Conservation (phyloP, 169 alveolate genomes). For the Toxoplasma gondii region DNA sequence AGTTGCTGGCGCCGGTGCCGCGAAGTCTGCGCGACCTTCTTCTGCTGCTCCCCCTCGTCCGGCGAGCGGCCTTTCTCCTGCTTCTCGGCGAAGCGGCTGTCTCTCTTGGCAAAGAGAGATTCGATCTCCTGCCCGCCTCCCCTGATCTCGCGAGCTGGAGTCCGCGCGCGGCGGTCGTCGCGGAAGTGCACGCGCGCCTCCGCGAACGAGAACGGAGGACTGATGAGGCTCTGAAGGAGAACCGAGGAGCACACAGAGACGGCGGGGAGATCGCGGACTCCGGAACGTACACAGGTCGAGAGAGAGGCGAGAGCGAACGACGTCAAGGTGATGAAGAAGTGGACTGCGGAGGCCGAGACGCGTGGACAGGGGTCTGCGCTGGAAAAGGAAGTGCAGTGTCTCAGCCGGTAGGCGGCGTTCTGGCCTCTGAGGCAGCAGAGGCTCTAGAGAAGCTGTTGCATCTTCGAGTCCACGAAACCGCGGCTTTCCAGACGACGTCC, state of each 20-base stretch:
- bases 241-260: too few relatives aligned
- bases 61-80: constrained; percentile 51
- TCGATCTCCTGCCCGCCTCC: neutral
- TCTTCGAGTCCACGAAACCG: neutral
- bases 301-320: neutral
- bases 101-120: neutral
- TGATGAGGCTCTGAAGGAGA: too few relatives aligned
- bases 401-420: neutral
- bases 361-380: too few relatives aligned
- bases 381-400: too few relatives aligned
- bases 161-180: neutral
- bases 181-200: neutral
- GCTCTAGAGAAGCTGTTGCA: constrained; percentile 16
- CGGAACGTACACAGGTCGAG: neutral
- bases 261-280: neutral
- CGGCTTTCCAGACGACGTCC: neutral
- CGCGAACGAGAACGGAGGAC: neutral
- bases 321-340: neutral
- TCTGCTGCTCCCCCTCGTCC: constrained; percentile 61
- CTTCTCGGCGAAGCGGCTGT: constrained; percentile 5
- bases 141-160: neutral
- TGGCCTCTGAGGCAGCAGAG: neutral
- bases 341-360: neutral
- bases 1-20: constrained; percentile 25
- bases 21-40: neutral